Evolutionary conservation across 345 rosid genomes (phyloP), one percentile per base, ranked within the genome.

Genomic region (Lepidium africanum): DNA sequence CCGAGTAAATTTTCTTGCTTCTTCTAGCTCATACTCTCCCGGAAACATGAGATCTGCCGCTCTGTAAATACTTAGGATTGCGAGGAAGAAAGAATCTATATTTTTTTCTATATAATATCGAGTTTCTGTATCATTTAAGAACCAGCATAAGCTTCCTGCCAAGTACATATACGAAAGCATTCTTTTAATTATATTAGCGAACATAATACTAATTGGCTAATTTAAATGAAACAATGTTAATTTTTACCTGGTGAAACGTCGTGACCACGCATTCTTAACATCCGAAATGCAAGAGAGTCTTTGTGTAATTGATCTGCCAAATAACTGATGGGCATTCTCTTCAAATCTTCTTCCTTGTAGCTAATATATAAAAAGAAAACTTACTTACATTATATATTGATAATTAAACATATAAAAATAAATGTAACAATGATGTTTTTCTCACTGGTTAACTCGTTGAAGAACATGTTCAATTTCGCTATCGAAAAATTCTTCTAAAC

Each of bases 31-130:
- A 27, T 49, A 21, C 70, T 88, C 96, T 1, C 73, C 87, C 0
- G 78, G 78, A 39, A 88, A 86, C 84, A 81, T 84, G 60, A 88
- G 67, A 50, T 81, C 81, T 10, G 88, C 80, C 21, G 91, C 91
- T 77, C 80, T 70, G 49, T 86, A 66, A 56, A 86, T 77, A 55
- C 81, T 79, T 25, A 86, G 76, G 78, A 86, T 63, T 41, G 59
- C 75, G 5, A 46, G 72, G 23, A 76, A 53, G 41, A 83, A 78
- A 17, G 57, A 63, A 9, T 81, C 81, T 3, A 25, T 21, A 14
- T 84, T 65, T 6, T 71, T 65, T 51, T 76, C 80, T 0, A 84
- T 52, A 15, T 59, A 66, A 45, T 80, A n/a, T 51, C 46, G 73
- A 46, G 69, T 70, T 71, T 75, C 80, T 23, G 51, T 65, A 5